A percentile compares a stretch with the other conserved stretches of the same genome.
Conservation (phyloP, 2,329 filamentous ascomycete species). For the Aspergillus sp. region DNA sequence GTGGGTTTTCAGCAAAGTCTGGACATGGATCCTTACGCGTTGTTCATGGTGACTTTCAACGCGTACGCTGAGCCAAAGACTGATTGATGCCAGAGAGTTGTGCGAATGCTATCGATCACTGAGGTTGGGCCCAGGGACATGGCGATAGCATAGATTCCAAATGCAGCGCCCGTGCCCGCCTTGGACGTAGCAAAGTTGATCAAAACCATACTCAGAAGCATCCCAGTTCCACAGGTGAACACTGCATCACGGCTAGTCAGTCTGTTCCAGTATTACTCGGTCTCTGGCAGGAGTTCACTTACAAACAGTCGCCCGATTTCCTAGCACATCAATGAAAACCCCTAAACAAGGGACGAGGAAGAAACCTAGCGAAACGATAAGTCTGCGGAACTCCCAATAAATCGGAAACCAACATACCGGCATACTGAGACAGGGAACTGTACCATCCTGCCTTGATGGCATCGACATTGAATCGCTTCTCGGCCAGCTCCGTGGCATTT, state of each 20-base stretch:
- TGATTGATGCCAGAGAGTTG: slow-evolving; percentile 55
- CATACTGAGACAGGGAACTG: slow-evolving; percentile 52
- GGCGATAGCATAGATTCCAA: slow-evolving; percentile 57
- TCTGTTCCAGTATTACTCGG: too few relatives aligned
- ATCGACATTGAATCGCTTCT: slow-evolving; percentile 54
- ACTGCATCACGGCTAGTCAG: slow-evolving; percentile 24
- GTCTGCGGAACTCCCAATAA: not conserved
- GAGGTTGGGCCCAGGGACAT: slow-evolving; percentile 52
- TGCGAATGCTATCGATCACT: slow-evolving; percentile 59
- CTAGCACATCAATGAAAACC: slow-evolving; percentile 53
- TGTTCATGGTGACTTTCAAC: slow-evolving; percentile 59
- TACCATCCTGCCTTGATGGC: slow-evolving; percentile 58
- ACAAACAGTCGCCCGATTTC: slow-evolving; percentile 47
- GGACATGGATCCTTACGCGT: slow-evolving; percentile 31
- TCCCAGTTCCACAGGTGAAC: slow-evolving; percentile 44
- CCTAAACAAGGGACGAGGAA: slow-evolving; percentile 56
- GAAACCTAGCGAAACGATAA: slow-evolving; percentile 33
- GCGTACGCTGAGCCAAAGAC: slow-evolving; percentile 59
- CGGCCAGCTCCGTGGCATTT: slow-evolving; percentile 58
- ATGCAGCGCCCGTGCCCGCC: slow-evolving; percentile 53
- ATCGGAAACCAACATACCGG: slow-evolving; percentile 23
- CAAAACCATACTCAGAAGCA: slow-evolving; percentile 51
- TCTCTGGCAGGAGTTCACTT: slow-evolving; percentile 11
- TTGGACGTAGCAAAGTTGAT: slow-evolving; percentile 49
- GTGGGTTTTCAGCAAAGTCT: too few relatives aligned